phyloP scores from a whole-genome alignment of 345 rosid species.

The Dipteronia sinensis region DNA sequence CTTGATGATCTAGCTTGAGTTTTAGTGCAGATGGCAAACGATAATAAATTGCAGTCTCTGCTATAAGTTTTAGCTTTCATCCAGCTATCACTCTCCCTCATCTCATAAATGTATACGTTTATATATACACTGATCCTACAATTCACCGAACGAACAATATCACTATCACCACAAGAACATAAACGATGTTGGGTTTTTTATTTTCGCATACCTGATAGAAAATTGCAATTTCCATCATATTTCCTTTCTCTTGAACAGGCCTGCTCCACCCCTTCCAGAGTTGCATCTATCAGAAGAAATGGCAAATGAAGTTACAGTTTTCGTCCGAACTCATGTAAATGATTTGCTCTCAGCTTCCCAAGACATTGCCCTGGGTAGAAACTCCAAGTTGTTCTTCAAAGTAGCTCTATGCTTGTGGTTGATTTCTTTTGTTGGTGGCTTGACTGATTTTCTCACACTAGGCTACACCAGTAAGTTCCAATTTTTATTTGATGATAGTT shows the following conservation, averaged over 20 bases:
- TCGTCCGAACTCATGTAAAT: constrained; percentile 52
- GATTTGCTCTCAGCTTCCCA: constrained; percentile 59
- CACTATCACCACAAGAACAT: neutral
- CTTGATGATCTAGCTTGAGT: too few species aligned
- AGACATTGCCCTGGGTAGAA: constrained; percentile 77
- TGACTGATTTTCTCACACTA: constrained; percentile 71
- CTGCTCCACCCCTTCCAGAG: constrained; percentile 86
- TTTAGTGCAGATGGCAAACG: too few species aligned
- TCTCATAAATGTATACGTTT: too few species aligned
- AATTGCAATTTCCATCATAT: constrained; percentile 15
- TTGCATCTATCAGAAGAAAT: constrained; percentile 71
- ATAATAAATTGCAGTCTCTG: too few species aligned
- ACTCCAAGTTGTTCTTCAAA: constrained; percentile 61
- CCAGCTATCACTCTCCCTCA: too few species aligned
- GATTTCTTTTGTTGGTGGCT: constrained; percentile 63
- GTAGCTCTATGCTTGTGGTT: constrained; percentile 61
- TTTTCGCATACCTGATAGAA: neutral
- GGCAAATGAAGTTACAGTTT: constrained; percentile 50
- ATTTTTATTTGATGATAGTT: neutral
- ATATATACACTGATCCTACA: neutral
- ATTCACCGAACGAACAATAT: neutral
- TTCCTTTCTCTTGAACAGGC: constrained; percentile 48
- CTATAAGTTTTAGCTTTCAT: too few species aligned
- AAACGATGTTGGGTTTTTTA: neutral
- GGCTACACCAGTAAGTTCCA: constrained; percentile 67